Evolutionary conservation across 169 alveolate species (phyloP).

Genomic region (Neospora caninum): DNA sequence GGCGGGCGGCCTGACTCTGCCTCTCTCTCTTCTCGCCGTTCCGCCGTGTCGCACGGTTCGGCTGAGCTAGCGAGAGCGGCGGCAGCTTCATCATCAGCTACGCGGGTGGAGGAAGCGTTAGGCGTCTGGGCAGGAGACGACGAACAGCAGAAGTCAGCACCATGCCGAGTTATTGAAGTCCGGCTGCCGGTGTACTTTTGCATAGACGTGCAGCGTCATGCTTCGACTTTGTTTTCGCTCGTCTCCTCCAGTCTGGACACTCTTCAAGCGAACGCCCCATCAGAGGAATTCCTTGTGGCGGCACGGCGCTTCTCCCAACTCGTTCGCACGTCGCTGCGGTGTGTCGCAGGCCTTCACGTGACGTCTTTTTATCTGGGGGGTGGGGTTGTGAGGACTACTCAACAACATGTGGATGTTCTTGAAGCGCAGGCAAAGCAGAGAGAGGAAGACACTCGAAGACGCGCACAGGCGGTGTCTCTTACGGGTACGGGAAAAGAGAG

Average conservation of each 20-base stretch:
- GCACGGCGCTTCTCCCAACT: not conserved
- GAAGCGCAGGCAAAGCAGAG: not conserved
- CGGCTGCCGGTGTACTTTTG: not conserved
- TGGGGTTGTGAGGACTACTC: not conserved
- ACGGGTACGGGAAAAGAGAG: too few relatives aligned
- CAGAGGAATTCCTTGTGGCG: not conserved
- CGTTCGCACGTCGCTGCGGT: not conserved
- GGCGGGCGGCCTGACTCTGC: too few relatives aligned
- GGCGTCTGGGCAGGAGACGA: not conserved
- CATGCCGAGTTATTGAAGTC: not conserved
- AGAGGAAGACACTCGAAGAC: not conserved
- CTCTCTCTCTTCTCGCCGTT: too few relatives aligned
- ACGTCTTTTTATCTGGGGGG: not conserved
- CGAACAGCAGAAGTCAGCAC: not conserved
- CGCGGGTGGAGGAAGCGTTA: too few relatives aligned
- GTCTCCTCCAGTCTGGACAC: not conserved
- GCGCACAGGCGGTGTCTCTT: not conserved
- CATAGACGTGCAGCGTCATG: not conserved
- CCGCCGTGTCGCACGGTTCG: too few relatives aligned
- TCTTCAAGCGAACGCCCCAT: not conserved
- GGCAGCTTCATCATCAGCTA: too few relatives aligned
- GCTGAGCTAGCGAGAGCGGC: too few relatives aligned
- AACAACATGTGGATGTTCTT: not conserved
- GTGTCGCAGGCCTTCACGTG: not conserved
- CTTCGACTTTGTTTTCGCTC: not conserved